A percentile compares a stretch with the other conserved stretches of the same genome.
Evolutionary conservation across 208 protist species (phyloP).

Genomic region (Trypanosoma conorhini): DNA sequence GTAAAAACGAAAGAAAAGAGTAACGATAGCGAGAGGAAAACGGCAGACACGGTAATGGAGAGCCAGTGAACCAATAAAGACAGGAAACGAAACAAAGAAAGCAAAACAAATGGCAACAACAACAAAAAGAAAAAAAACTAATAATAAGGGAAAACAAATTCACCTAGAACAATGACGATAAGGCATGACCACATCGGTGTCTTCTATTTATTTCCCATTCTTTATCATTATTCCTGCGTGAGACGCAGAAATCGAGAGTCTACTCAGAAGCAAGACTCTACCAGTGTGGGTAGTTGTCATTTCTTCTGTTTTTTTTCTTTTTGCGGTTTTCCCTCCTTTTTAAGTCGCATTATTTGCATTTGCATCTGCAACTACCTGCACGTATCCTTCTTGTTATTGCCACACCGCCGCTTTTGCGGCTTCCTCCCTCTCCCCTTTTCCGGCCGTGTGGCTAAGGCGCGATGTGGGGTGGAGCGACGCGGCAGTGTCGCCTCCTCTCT

Average conservation of each 20-base stretch:
- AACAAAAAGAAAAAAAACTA: not conserved
- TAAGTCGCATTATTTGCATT: not conserved
- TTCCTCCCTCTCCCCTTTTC: constrained; percentile 1
- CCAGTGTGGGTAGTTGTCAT: not conserved
- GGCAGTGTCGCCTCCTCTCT: not conserved
- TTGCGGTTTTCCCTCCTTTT: too few species aligned
- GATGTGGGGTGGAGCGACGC: not conserved
- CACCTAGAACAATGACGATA: not conserved
- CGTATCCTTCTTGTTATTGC: not conserved
- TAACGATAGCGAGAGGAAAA: not conserved
- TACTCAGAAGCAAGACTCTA: not conserved
- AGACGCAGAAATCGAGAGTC: not conserved
- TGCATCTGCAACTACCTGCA: not conserved
- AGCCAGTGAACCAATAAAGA: not conserved
- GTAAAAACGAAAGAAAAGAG: not conserved
- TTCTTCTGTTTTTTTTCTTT: too few species aligned
- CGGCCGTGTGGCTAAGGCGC: not conserved
- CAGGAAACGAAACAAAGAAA: not conserved
- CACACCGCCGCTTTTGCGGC: not conserved
- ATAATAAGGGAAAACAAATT: not conserved
- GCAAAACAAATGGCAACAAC: not conserved
- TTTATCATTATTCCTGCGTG: too few species aligned
- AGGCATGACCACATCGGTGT: not conserved
- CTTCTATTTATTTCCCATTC: not conserved
- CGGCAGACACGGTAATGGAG: not conserved